phyloP scores from a whole-genome alignment of 1,139 yeast species.

The Candida tropicalis region DNA sequence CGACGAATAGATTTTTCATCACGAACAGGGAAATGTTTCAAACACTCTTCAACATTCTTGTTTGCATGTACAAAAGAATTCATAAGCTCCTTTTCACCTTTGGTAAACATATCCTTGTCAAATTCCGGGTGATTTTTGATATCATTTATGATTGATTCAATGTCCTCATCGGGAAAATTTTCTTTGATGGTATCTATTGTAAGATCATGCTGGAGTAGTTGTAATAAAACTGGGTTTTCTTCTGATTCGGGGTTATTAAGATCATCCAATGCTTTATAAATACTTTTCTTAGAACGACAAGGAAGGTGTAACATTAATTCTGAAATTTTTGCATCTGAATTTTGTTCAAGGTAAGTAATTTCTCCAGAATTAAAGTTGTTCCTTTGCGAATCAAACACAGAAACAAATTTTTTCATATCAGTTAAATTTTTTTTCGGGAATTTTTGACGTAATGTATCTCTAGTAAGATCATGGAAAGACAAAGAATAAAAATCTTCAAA shows the following conservation, averaged over 20 bases:
- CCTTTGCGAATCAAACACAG: not conserved
- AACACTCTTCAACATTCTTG: slow-evolving; percentile 14
- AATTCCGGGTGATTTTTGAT: slow-evolving; percentile 11
- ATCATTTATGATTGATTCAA: slow-evolving; percentile 9
- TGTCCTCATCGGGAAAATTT: slow-evolving; percentile 13
- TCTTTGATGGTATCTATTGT: slow-evolving; percentile 12
- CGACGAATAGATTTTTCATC: slow-evolving; percentile 19
- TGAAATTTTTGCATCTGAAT: not conserved
- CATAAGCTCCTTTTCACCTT: slow-evolving; percentile 19
- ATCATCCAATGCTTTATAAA: not conserved
- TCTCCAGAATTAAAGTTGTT: not conserved
- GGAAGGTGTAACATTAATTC: not conserved
- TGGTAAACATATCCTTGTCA: slow-evolving; percentile 16
- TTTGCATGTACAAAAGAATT: slow-evolving; percentile 12
- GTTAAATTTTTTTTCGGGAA: slow-evolving; percentile 3
- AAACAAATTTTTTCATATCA: slow-evolving; percentile 1
- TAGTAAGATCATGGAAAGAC: slow-evolving; percentile 9
- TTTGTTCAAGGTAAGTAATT: not conserved
- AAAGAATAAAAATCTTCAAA: not conserved
- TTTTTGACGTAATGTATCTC: slow-evolving; percentile 1
- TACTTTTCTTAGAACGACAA: not conserved
- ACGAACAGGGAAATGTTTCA: slow-evolving; percentile 19
- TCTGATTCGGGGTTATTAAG: not conserved
- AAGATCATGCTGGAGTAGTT: slow-evolving; percentile 13
- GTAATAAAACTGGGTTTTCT: not conserved